Base-by-base conservation (phyloP, 129 eudicot genomes). In the Flaveria ramosissima region DNA sequence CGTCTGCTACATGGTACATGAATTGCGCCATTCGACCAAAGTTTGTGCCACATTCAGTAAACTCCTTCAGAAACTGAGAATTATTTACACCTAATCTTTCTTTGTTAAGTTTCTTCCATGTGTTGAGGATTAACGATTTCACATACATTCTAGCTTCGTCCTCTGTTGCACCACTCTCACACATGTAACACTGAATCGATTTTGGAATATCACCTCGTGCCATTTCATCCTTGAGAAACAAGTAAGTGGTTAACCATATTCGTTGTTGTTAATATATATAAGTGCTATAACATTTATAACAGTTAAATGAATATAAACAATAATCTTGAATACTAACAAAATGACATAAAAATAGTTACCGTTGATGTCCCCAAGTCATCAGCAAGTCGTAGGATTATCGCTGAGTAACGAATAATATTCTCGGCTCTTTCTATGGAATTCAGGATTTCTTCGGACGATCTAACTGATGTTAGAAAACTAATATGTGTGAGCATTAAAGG, bases 141-240 rank as follows among this genome's bases (percentile, higher is more conserved):
- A 83, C 71, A 57, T 83, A 52, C 15, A 7, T 74, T 45, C 83
- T 72, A 16, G 83, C 83, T 47, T 59, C 83, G 17, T 68, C 81
- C 41, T 72, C 80, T 9, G 80, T 74, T 3, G 50, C 72, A 20
- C 83, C 86, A 8, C 9, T 83, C 74, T 78, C 80, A 13, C 48
- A 23, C 83, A 83, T 83, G 76, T 78, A 83, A 41, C 77, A 78
- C 26, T 73, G 75, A 23, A 79, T 65, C 43, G 83, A 65, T 21
- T 83, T 83, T 69, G 83, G 63, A 59, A 32, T 21, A 27, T 83
- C 86, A 2, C 86, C 86, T 74, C 77, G 79, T 63, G 45, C 73
- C 41, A 66, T 41, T 19, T 83, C 80, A 11, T 45, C 78, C 73
- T 72, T 21, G 24, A 23, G 17, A 24, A 24, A 62, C 19, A 62